phyloP scores from a whole-genome alignment of 768 basidiomycete genomes.

The Pisolithus marmoratus region DNA sequence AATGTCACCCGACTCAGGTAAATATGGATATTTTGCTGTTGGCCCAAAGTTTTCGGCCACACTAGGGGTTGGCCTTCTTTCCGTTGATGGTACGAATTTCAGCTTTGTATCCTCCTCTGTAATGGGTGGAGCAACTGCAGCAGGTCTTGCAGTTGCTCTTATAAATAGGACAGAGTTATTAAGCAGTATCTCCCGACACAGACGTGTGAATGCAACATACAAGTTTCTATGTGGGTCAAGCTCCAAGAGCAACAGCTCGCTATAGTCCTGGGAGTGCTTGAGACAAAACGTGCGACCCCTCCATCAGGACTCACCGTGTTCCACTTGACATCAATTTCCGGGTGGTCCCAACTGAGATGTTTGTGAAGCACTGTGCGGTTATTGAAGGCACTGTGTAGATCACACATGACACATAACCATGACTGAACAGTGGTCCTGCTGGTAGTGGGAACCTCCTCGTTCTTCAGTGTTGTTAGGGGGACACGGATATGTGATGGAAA shows the following conservation, averaged over 20 bases:
- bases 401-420: constrained; percentile 55
- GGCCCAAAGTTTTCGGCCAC: constrained; percentile 43
- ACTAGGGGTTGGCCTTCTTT: background rate
- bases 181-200: too few species aligned
- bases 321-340: constrained; percentile 36
- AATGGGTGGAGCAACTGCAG: constrained; percentile 3
- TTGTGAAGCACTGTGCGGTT: constrained; percentile 38
- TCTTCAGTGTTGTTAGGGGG: constrained; percentile 6
- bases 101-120: constrained; percentile 21
- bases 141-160: constrained; percentile 1
- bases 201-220: too few species aligned
- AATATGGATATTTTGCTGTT: constrained; percentile 43
- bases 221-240: too few species aligned
- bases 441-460: constrained; percentile 5
- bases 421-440: constrained; percentile 23
- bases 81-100: constrained; percentile 8
- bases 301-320: constrained; percentile 16
- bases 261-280: constrained; percentile 8
- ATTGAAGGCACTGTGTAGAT: constrained; percentile 36
- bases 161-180: too few species aligned
- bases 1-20: constrained; percentile 42
- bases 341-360: constrained; percentile 50
- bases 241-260: constrained; percentile 10
- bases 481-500: constrained; percentile 21
- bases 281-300: background rate